Evolutionary conservation across 1,284 basidiomycete genomes (phyloP).

Genomic region (Heliocybe sulcata): DNA sequence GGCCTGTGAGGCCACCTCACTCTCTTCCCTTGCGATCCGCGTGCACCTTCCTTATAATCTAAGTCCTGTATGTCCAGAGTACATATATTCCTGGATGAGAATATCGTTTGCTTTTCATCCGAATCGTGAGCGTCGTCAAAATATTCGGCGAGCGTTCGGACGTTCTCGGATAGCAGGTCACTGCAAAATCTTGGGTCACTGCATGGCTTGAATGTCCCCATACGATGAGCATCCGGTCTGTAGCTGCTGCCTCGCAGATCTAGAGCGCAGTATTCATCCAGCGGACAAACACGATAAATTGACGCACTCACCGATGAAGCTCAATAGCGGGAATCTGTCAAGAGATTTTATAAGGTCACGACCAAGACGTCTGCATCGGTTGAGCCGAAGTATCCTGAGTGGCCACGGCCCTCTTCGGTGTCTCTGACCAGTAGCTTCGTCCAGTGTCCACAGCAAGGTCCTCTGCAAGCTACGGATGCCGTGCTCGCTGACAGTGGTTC

Average conservation of each 20-base stretch:
- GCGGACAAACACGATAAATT: not conserved
- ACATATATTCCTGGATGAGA: not conserved
- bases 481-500: conserved; percentile 40
- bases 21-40: too few relatives aligned
- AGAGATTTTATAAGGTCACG: conserved; percentile 32
- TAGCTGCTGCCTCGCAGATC: conserved; percentile 49
- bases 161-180: too few relatives aligned
- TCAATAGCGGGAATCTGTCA: conserved; percentile 41
- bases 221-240: conserved; percentile 10
- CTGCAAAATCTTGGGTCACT: not conserved
- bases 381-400: conserved; percentile 45
- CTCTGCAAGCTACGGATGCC: conserved; percentile 34
- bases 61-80: too few relatives aligned
- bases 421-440: conserved; percentile 8
- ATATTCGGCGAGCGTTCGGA: too few relatives aligned
- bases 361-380: conserved; percentile 37
- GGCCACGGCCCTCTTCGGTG: conserved; percentile 43
- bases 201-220: not conserved
- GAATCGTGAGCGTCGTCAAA: not conserved
- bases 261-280: conserved; percentile 16
- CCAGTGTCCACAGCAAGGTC: conserved; percentile 17
- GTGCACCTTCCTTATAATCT: not conserved
- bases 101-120: not conserved
- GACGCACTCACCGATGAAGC: conserved; percentile 40
- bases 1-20: too few relatives aligned